phyloP scores from a whole-genome alignment of 306 rosid genomes.

The Betula pendula region DNA sequence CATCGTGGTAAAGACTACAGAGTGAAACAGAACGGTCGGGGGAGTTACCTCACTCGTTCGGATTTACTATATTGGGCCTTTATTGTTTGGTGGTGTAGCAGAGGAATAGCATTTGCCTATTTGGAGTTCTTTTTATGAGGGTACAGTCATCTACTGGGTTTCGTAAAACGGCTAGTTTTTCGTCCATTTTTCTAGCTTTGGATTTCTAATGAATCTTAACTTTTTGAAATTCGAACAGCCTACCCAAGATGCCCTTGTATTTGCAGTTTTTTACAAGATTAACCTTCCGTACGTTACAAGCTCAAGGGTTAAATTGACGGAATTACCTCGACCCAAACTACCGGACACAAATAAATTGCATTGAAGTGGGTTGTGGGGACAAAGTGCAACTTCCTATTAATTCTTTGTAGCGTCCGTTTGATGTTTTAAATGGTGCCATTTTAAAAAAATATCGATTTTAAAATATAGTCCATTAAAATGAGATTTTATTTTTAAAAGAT shows the following conservation, averaged over 20 bases:
- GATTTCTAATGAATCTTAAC: slow-evolving; percentile 6
- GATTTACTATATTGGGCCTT: slow-evolving; percentile 2
- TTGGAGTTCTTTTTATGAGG: background rate
- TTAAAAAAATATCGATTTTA: too few relatives aligned
- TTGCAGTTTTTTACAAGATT: slow-evolving; percentile 1
- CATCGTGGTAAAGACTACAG: background rate
- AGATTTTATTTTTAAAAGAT: too few relatives aligned
- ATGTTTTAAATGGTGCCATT: too few relatives aligned
- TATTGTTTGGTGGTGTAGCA: background rate
- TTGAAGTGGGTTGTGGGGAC: too few relatives aligned
- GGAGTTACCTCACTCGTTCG: background rate
- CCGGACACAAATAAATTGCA: too few relatives aligned
- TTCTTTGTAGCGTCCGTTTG: too few relatives aligned
- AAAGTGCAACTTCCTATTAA: too few relatives aligned
- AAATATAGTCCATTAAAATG: too few relatives aligned
- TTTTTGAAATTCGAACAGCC: slow-evolving; percentile 16
- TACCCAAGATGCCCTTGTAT: background rate
- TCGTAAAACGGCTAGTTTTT: background rate
- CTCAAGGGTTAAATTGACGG: background rate
- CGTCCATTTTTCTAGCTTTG: background rate
- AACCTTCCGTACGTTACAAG: background rate
- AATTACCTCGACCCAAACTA: too few relatives aligned
- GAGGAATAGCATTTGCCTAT: background rate
- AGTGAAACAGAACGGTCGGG: too few relatives aligned
- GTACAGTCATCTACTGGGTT: background rate